Evolutionary conservation across 1,284 basidiomycete species (phyloP).

Genomic region (Apiotrichum siamense): DNA sequence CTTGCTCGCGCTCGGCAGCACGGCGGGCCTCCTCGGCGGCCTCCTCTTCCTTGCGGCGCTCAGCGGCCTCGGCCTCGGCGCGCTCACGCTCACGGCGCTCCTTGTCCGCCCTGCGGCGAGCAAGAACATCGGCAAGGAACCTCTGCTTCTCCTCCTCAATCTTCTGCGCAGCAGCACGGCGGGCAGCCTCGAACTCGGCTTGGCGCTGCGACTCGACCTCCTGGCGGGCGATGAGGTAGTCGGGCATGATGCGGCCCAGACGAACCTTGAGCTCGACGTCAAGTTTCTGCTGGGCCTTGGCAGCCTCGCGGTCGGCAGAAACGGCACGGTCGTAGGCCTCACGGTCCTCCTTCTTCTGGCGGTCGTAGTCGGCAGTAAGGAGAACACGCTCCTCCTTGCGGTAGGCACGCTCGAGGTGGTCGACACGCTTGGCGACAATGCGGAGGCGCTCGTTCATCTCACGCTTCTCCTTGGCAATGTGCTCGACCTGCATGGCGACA

Average conservation of each 20-base stretch:
- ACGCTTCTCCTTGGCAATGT: conserved; percentile 94
- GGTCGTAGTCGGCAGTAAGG: conserved; percentile 78
- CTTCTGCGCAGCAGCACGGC: conserved; percentile 60
- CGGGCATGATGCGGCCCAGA: conserved; percentile 66
- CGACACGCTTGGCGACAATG: conserved; percentile 81
- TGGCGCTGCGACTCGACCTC: conserved; percentile 60
- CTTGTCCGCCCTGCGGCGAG: conserved; percentile 48
- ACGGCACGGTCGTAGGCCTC: conserved; percentile 64
- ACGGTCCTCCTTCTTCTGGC: conserved; percentile 72
- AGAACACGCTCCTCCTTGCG: conserved; percentile 89
- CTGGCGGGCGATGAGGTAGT: conserved; percentile 62
- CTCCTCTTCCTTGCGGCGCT: conserved; percentile 52
- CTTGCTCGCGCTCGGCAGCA: conserved; percentile 31
- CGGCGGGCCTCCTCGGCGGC: conserved; percentile 43
- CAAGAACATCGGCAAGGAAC: conserved; percentile 55
- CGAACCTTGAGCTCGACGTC: conserved; percentile 73
- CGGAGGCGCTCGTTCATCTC: conserved; percentile 78
- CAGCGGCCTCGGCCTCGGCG: conserved; percentile 57
- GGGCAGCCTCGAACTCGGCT: conserved; percentile 64
- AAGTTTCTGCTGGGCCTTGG: conserved; percentile 60
- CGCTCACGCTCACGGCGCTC: conserved; percentile 57
- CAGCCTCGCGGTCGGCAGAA: conserved; percentile 57
- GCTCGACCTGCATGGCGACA: conserved; percentile 85
- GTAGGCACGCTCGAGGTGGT: conserved; percentile 92
- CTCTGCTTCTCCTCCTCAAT: conserved; percentile 82